Evolutionary conservation across 331 rosid genomes (phyloP).

Genomic region (Quercus tomentella): DNA sequence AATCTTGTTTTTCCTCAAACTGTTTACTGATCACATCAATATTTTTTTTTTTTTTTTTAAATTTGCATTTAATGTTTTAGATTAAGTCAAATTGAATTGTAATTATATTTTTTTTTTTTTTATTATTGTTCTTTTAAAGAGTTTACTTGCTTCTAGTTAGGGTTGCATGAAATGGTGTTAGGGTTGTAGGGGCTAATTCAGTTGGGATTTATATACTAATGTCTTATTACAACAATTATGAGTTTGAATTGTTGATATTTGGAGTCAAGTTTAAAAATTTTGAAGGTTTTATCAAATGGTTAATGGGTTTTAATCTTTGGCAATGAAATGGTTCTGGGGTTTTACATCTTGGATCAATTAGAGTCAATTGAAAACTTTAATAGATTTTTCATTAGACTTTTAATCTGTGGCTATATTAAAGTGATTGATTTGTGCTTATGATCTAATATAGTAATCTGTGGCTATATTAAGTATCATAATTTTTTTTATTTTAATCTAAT

Average conservation of each 20-base stretch:
- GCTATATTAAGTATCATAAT: neutral
- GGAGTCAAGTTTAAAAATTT: neutral
- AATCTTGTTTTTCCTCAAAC: no score
- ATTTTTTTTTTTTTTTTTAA: no score
- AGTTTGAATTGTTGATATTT: neutral
- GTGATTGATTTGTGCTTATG: neutral
- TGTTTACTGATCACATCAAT: no score
- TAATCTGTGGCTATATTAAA: neutral
- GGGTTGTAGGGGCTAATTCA: slow-evolving; percentile 8
- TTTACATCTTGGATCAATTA: neutral
- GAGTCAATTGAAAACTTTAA: neutral
- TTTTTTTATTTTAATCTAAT: neutral
- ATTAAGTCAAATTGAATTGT: no score
- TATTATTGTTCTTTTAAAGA: no score
- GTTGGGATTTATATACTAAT: neutral
- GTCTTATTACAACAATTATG: neutral
- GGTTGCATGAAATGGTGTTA: neutral
- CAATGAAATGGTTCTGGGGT: slow-evolving; percentile 11
- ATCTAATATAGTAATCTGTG: neutral
- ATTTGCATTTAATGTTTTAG: no score
- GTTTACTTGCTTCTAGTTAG: no score
- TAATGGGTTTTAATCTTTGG: neutral
- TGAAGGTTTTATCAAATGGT: neutral
- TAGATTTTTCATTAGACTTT: neutral
- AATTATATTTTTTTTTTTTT: no score